Base-by-base conservation (phyloP, 768 basidiomycete genomes). In the Kwoniella mangroviensis region DNA sequence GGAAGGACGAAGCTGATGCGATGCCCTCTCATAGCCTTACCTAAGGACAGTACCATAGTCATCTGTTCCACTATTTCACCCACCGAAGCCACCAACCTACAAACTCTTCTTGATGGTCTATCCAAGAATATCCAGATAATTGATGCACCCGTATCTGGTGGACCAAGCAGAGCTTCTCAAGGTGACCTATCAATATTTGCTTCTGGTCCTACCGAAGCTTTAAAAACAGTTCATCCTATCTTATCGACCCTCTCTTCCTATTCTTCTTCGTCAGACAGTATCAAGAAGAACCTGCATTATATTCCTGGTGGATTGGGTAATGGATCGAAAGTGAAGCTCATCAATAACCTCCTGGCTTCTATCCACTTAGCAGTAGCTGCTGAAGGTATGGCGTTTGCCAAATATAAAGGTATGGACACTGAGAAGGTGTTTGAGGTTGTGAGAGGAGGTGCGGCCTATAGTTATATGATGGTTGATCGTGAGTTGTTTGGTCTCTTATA, bases 81-180 rank as follows among this genome's bases (percentile, higher is more conserved):
- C 0, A 72, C 74, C 7, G 72, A 73, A n/a, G 77, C 72, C 11
- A 42, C 67, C 26, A n/a, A 51, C 19, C 10, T 81, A 2, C 70
- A 76, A 49, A 41, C 56, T 2, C 59, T 65, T 7, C 70, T 81
- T 2, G 73, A 74, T 28, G 52, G 45, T 1, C 53, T 57, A 1
- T 51, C 56, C 4, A 68, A 64, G 15, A 71, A 73, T 19, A 65
- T 73, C 13, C 61, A 71, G 24, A 64, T 80, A 4, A 62, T 81
- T 21, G 80, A 81, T 59, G 77, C 77, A 2, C 80, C 80, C 19
- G 69, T 77, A 12, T 77, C 79, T 2, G 80, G 80, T 12, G 80
- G 80, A 51, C 79, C 77, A 1, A 56, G 59, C 1, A 63, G 76
- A 52, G 75, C 79, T 4, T 71, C 66, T 0, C 68, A 42, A 28